A percentile compares a stretch with the other conserved stretches of the same genome.
Evolutionary conservation across 75 land plant species (phyloP).

Genomic region (Cunninghamia lanceolata): DNA sequence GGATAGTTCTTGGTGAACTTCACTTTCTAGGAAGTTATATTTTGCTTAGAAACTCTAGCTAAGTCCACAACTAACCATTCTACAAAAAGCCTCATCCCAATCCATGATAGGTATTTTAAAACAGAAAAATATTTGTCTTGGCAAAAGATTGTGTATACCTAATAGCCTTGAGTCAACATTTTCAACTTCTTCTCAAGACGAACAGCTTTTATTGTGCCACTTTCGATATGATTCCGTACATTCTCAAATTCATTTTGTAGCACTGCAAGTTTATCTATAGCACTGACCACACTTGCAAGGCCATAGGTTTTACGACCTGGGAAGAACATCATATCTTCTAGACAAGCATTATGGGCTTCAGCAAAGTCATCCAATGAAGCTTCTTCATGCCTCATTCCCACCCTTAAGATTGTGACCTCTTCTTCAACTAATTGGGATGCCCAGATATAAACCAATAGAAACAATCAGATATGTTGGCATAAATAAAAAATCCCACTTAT

Average conservation of each 20-base stretch:
- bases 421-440: constrained; percentile 72
- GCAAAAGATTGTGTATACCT: no score
- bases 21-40: no score
- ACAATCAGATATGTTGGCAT: not conserved
- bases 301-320: constrained; percentile 66
- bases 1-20: no score
- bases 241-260: constrained; percentile 77
- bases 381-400: no score
- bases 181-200: constrained; percentile 78
- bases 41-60: no score
- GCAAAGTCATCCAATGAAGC: no score
- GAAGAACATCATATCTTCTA: constrained; percentile 83
- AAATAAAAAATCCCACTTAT: not conserved
- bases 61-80: no score
- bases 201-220: constrained; percentile 65
- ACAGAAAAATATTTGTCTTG: no score
- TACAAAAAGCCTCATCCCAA: not conserved
- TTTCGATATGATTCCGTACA: constrained; percentile 80
- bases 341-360: constrained; percentile 63
- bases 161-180: no score
- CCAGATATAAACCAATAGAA: constrained; percentile 32
- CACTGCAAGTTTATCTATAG: constrained; percentile 69
- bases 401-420: no score
- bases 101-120: not conserved
- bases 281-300: no score